These are phyloP conservation scores for Prunus davidiana DNA, from an alignment of 306 rosid genomes.

Conservation along the genomic window DNA sequence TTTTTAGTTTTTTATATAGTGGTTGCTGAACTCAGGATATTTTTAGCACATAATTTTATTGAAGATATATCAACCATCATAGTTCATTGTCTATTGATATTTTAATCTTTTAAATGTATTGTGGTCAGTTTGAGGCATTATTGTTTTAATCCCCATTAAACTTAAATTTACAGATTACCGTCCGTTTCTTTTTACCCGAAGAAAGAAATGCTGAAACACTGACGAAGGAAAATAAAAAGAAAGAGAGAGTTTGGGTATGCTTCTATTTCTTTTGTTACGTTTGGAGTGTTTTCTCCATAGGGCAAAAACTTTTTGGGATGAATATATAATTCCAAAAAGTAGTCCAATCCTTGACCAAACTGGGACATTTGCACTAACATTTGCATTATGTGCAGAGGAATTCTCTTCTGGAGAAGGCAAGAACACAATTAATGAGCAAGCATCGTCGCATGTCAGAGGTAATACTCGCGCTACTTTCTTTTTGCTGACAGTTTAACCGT, in stretches of 20 bases:
- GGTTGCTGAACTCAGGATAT: too few relatives aligned
- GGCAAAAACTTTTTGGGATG: neutral
- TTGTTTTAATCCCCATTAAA: neutral
- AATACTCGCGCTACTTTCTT: neutral
- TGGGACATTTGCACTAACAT: neutral
- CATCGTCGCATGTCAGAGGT: conserved; percentile 23
- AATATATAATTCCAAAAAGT: neutral
- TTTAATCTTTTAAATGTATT: neutral
- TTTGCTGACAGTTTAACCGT: neutral
- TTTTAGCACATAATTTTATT: neutral
- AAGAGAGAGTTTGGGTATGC: conserved; percentile 26
- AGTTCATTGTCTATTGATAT: neutral
- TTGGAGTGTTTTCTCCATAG: neutral
- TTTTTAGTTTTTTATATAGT: too few relatives aligned
- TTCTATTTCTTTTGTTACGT: neutral
- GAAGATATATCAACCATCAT: too few relatives aligned
- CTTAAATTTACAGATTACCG: conserved; percentile 10
- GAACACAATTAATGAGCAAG: conserved; percentile 26
- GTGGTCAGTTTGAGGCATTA: neutral
- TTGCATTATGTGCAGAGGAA: conserved; percentile 21
- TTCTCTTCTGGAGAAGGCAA: conserved; percentile 15
- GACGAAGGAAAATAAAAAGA: conserved; percentile 16
- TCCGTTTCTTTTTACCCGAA: neutral
- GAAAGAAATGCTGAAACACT: conserved; percentile 13
- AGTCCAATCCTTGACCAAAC: neutral